Evolutionary conservation across 495 filamentous ascomycete species (phyloP), one percentile per base, ranked within the genome.

Genomic region (Penicillium herquei): DNA sequence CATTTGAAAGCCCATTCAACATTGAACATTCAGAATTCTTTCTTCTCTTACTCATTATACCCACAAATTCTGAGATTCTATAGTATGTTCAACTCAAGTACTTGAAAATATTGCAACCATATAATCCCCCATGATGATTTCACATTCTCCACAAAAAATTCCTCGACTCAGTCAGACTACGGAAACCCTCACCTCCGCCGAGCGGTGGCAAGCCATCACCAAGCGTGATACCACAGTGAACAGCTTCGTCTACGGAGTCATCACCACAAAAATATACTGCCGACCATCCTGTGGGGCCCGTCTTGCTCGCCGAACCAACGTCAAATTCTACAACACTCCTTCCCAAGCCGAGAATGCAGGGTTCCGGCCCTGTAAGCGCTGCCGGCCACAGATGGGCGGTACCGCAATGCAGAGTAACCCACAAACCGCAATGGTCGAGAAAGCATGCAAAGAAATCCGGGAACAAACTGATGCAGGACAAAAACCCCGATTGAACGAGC

Each of bases 351-450:
- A 79, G 62, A 59, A 64, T 3, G 82, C 75, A 14, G 85, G 84
- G 0, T 87, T 81, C 56, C 71, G 84, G 39, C 62, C 84, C 12
- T 88, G 86, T 70, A 87, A 87, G 72, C 75, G 86, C 58, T 89
- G 85, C 66, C 75, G 76, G 34, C 85, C 85, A 8, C 70, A 82
- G 35, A 59, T 62, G 32, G 66, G 63, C 30, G 58, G 55, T 49
- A 68, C 68, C 17, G 70, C 63, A 39, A 66, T 71, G 42, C 63
- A 59, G 49, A 64, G 50, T 39, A 74, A 81, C 54, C 70, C 75
- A 7, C 75, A 78, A 51, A 68, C 69, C 0, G 63, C 61, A 3
- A 69, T 80, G 13, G 73, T 84, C 7, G 58, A 73, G 44, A 76
- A 69, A 58, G 76, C 79, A 8, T 80, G 81, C 52, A 61, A 62